Evolutionary conservation across 345 rosid genomes (phyloP).

Genomic region (Populus tremula): DNA sequence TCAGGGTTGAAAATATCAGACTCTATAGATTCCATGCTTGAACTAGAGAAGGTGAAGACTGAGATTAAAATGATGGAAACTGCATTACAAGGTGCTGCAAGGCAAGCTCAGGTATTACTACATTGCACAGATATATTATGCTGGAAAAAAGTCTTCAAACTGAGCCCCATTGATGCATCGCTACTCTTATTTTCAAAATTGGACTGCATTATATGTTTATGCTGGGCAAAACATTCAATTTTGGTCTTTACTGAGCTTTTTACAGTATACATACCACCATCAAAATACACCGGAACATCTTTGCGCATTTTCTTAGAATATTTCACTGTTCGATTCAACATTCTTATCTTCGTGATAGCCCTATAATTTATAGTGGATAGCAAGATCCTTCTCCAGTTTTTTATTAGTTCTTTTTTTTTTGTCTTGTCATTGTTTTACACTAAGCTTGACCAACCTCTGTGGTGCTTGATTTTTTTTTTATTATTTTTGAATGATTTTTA

Average conservation of each 20-base stretch:
- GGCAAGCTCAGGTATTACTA: conserved; percentile 92
- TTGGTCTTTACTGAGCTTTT: neutral
- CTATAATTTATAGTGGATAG: neutral
- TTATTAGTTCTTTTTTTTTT: neutral
- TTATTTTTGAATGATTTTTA: neutral
- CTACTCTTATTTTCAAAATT: neutral
- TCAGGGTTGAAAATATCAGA: conserved; percentile 42
- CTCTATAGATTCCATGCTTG: conserved; percentile 41
- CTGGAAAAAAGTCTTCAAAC: neutral
- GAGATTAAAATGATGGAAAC: conserved; percentile 95
- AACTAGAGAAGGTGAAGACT: conserved; percentile 73
- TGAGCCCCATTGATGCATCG: neutral
- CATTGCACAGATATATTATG: conserved; percentile 1
- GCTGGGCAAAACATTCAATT: neutral
- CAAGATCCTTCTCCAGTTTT: neutral
- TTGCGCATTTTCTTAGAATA: neutral
- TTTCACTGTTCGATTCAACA: neutral
- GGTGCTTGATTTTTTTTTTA: neutral
- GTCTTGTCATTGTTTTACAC: neutral
- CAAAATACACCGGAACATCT: neutral
- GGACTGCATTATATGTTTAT: neutral
- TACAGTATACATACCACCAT: neutral
- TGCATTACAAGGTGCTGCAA: conserved; percentile 98
- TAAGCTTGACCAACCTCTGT: neutral
- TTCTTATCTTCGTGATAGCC: neutral